These are phyloP conservation scores for Kwoniella dejecticola DNA, from an alignment of 768 basidiomycete species.

Conservation along the genomic window DNA sequence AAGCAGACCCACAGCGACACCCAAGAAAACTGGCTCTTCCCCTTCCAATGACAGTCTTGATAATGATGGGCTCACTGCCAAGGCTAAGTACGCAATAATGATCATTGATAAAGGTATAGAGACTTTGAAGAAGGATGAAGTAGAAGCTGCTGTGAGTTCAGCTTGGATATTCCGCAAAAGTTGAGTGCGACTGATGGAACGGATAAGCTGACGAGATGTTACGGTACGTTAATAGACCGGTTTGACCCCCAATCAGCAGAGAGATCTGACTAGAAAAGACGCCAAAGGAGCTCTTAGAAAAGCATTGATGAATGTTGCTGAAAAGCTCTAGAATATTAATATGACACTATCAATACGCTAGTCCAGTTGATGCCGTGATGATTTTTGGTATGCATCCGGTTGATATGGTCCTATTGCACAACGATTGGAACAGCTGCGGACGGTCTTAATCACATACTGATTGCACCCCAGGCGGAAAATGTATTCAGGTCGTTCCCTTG, in stretches of 20 bases:
- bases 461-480: no score
- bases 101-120: slow-evolving; percentile 17
- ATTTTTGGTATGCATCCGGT: no score
- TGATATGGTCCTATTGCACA: no score
- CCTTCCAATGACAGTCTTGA: neutral
- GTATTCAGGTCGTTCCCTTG: no score
- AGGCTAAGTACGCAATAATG: slow-evolving; percentile 13
- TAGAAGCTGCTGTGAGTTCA: slow-evolving; percentile 18
- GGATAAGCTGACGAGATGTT: no score
- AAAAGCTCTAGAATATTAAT: slow-evolving; percentile 9
- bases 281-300: slow-evolving; percentile 27
- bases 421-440: no score
- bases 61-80: slow-evolving; percentile 2
- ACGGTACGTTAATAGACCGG: slow-evolving; percentile 20
- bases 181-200: no score
- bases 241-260: slow-evolving; percentile 20
- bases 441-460: no score
- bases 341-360: no score
- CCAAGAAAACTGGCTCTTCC: neutral
- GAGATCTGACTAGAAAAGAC: slow-evolving; percentile 22
- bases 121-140: slow-evolving; percentile 8
- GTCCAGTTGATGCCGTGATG: no score
- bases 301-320: slow-evolving; percentile 20
- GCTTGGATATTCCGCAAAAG: neutral
- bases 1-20: neutral